Conservation (phyloP, 257 asterid species). For the Prunella vulgaris region DNA sequence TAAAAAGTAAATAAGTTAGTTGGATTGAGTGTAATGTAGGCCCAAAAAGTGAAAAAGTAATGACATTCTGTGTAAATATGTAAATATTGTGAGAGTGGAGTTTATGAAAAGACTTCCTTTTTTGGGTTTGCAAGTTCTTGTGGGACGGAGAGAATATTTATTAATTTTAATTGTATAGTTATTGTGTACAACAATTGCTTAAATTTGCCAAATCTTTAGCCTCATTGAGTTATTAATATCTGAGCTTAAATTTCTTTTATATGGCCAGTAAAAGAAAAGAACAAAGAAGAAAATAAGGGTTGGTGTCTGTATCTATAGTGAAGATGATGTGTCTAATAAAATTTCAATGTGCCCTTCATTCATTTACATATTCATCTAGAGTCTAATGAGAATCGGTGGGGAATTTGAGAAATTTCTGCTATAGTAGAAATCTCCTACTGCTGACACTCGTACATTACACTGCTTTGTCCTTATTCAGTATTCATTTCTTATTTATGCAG, state of each 20-base stretch:
- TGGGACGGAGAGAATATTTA: neutral
- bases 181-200: neutral
- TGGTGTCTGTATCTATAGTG: neutral
- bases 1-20: no score
- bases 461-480: slow-evolving; percentile 2
- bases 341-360: neutral
- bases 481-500: slow-evolving; percentile 35
- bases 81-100: no score
- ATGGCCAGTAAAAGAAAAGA: neutral
- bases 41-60: no score
- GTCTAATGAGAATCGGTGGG: neutral
- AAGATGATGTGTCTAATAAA: neutral
- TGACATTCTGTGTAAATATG: no score
- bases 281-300: neutral
- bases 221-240: neutral
- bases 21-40: no score
- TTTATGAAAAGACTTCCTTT: no score
- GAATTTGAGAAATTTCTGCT: neutral
- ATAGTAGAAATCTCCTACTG: neutral
- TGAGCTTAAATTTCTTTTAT: slow-evolving; percentile 8
- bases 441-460: neutral
- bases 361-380: slow-evolving; percentile 1
- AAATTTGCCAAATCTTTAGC: neutral
- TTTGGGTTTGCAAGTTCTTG: no score
- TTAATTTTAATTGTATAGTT: neutral